These are phyloP conservation scores for Aspergillus kassunensis DNA, from an alignment of 495 filamentous ascomycete genomes.

Conservation along the genomic window DNA sequence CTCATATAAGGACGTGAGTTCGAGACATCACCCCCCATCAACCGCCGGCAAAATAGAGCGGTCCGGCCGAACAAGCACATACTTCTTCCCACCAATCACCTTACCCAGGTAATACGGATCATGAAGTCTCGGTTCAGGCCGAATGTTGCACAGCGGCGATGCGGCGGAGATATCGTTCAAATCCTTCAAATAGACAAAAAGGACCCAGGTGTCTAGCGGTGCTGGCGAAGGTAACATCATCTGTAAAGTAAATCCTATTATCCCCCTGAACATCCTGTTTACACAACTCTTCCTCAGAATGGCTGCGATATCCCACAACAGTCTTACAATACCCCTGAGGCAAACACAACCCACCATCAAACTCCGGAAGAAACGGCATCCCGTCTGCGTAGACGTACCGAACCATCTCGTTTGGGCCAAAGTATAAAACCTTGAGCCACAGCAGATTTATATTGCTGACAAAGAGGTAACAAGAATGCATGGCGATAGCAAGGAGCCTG, in stretches of 20 bases:
- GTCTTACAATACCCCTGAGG: slow-evolving; percentile 31
- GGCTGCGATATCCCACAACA: slow-evolving; percentile 4
- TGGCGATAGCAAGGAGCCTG: slow-evolving; percentile 23
- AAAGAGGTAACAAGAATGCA: slow-evolving; percentile 34
- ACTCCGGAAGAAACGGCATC: slow-evolving; percentile 31
- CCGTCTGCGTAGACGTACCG: slow-evolving; percentile 23
- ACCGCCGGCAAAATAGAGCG: slow-evolving; percentile 29
- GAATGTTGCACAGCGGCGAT: slow-evolving; percentile 20
- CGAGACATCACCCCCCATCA: no score
- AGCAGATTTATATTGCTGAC: slow-evolving; percentile 28
- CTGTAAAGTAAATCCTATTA: slow-evolving; percentile 17
- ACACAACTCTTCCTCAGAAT: not conserved
- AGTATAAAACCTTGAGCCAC: slow-evolving; percentile 24
- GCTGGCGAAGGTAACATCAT: slow-evolving; percentile 28
- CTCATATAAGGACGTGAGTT: no score
- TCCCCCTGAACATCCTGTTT: not conserved
- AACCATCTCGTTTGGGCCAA: slow-evolving; percentile 21
- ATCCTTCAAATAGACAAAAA: slow-evolving; percentile 23
- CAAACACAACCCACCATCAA: slow-evolving; percentile 27
- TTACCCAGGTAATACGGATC: slow-evolving; percentile 16
- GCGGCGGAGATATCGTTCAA: slow-evolving; percentile 18
- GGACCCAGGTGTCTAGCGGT: slow-evolving; percentile 11
- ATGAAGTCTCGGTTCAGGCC: slow-evolving; percentile 22
- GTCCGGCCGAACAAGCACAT: slow-evolving; percentile 23
- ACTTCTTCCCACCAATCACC: slow-evolving; percentile 8